Evolutionary conservation across 495 filamentous ascomycete species (phyloP).

Genomic region (Penicillium steckii): DNA sequence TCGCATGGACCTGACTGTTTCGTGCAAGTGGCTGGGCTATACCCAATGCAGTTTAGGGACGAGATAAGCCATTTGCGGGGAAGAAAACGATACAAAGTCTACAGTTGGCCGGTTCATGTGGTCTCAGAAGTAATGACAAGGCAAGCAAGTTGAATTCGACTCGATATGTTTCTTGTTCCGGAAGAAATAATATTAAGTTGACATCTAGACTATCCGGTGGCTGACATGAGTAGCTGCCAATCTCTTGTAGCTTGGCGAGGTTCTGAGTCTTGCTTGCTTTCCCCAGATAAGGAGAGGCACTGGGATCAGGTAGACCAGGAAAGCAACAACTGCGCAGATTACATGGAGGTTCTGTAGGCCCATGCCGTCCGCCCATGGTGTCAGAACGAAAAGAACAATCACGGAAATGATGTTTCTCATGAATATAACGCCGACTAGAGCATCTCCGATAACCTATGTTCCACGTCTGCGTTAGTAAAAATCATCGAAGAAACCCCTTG

Average conservation of each 20-base stretch:
- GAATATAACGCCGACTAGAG: slow-evolving; percentile 33
- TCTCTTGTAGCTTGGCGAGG: slow-evolving; percentile 16
- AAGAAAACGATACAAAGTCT: background rate
- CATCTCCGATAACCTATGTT: slow-evolving; percentile 33
- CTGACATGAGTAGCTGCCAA: slow-evolving; percentile 23
- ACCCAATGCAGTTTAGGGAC: background rate
- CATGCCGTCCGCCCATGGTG: slow-evolving; percentile 35
- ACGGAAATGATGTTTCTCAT: slow-evolving; percentile 32
- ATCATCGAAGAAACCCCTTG: background rate
- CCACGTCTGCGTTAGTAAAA: background rate
- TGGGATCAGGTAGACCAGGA: slow-evolving; percentile 19
- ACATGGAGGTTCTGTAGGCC: slow-evolving; percentile 33
- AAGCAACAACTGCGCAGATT: slow-evolving; percentile 16
- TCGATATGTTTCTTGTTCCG: background rate
- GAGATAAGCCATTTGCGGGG: slow-evolving; percentile 1
- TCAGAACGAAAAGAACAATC: slow-evolving; percentile 33
- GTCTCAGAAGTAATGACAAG: too few species aligned
- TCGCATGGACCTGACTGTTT: background rate
- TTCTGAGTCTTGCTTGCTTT: slow-evolving; percentile 21
- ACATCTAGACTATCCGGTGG: slow-evolving; percentile 18
- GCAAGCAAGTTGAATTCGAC: too few species aligned
- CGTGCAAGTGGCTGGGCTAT: background rate
- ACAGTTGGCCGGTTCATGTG: background rate
- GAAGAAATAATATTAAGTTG: background rate
- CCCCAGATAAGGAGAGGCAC: slow-evolving; percentile 24